Evolutionary conservation across 2,329 filamentous ascomycete species (phyloP), one percentile per base, ranked within the genome.

Genomic region (Cryphonectria naterciae): DNA sequence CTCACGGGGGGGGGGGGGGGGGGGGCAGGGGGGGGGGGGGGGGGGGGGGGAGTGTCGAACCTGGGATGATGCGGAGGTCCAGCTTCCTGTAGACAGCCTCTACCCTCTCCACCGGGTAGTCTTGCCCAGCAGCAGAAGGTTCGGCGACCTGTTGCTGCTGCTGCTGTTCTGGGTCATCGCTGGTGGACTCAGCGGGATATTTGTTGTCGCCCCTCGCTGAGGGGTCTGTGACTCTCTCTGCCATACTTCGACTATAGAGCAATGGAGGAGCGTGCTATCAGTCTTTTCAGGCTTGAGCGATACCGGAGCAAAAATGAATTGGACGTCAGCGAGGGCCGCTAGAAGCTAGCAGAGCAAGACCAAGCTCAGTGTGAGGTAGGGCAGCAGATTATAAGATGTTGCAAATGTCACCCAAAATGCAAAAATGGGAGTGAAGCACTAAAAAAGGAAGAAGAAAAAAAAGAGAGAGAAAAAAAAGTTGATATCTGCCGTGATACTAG

Each of bases 21-120:
- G 1, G 32, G 1, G 28, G 28, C 3, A n/a, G n/a, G n/a, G n/a
- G n/a, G n/a, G n/a, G n/a, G n/a, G n/a, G n/a, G n/a, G n/a, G n/a
- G n/a, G n/a, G n/a, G n/a, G n/a, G n/a, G n/a, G 8, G 13, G 22
- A 39, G 37, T 39, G 8, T 74, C 79, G 73, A 77, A 87, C 86
- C 84, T 74, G 88, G 88, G 74, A 90, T 89, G 76, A 90, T 89
- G 75, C 88, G 86, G 37, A 80, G 78, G 77, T 90, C 88, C 64
- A 89, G 83, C 77, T 88, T 89, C 74, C 82, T 80, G 79, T 89
- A 89, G 58, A 89, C 85, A 56, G 81, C 79, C 77, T 89, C 87
- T 60, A 89, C 82, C 56, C 83, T 83, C 75, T 85, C 85, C 43
- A 84, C 76, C 70, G 85, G 83, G 71, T 87, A 88, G 73, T 86